phyloP scores from a whole-genome alignment of 2,329 filamentous ascomycete genomes.

The Colletotrichum sp. region DNA sequence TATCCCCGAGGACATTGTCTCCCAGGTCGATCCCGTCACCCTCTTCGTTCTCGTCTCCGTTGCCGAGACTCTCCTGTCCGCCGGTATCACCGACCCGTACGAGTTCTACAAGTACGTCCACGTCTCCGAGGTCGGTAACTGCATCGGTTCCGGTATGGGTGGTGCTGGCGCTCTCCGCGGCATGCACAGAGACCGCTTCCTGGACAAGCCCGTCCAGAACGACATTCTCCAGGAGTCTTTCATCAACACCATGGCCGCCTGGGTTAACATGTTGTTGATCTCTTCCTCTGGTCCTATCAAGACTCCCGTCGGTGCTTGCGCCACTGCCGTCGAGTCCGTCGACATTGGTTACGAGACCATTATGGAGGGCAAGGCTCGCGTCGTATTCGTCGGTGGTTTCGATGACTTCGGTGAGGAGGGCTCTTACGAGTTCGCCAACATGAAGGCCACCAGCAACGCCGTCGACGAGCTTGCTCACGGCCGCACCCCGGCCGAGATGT shows the following conservation, averaged over 20 bases:
- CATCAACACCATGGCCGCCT: slow-evolving; percentile 99
- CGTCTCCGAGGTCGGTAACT: slow-evolving; percentile 97
- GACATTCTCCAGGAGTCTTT: slow-evolving; percentile 99
- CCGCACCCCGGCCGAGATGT: slow-evolving; percentile 96
- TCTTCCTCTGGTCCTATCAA: slow-evolving; percentile 98
- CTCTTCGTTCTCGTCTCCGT: slow-evolving; percentile 94
- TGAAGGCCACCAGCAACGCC: slow-evolving; percentile 99
- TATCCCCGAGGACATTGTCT: slow-evolving; percentile 96
- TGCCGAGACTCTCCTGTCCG: slow-evolving; percentile 86
- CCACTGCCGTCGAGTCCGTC: slow-evolving; percentile 94
- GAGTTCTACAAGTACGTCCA: slow-evolving; percentile 99
- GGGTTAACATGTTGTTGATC: slow-evolving; percentile 98
- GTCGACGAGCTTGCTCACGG: slow-evolving; percentile 96
- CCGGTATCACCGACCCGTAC: slow-evolving; percentile 97
- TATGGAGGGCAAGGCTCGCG: slow-evolving; percentile 94
- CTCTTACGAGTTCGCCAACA: slow-evolving; percentile 99
- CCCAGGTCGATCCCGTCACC: slow-evolving; percentile 95
- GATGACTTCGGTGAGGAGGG: slow-evolving; percentile 99
- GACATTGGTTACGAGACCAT: slow-evolving; percentile 99
- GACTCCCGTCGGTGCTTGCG: slow-evolving; percentile 96
- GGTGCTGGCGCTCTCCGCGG: slow-evolving; percentile 89
- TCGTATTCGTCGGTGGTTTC: slow-evolving; percentile 98
- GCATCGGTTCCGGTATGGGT: slow-evolving; percentile 97
- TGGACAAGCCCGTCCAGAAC: slow-evolving; percentile 97
- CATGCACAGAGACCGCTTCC: slow-evolving; percentile 98